phyloP scores from a whole-genome alignment of 805 yeast genomes.

The Lipomyces orientalis region DNA sequence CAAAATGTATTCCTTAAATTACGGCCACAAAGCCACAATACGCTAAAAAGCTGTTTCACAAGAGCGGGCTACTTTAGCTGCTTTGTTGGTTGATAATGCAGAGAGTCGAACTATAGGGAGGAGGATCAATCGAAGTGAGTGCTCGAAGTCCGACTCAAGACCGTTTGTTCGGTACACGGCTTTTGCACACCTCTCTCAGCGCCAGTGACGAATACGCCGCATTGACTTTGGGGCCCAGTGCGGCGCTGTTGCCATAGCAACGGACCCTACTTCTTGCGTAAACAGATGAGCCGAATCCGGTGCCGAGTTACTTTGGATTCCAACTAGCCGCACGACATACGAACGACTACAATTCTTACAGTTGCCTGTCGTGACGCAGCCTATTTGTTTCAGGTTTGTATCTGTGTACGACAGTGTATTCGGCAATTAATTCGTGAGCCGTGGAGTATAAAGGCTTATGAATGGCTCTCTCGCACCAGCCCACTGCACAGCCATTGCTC shows the following conservation, averaged over 20 bases:
- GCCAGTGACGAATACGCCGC: background rate
- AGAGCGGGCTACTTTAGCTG: background rate
- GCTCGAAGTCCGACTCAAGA: background rate
- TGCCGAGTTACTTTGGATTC: background rate
- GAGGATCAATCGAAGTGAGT: background rate
- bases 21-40: background rate
- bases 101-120: background rate
- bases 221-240: background rate
- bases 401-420: background rate
- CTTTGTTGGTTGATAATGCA: background rate
- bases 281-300: background rate
- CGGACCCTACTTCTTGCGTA: background rate
- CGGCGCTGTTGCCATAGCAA: slow-evolving; percentile 5
- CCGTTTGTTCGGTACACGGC: background rate
- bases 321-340: background rate
- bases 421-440: background rate
- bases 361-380: background rate
- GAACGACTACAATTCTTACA: background rate
- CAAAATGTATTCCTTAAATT: background rate
- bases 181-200: background rate
- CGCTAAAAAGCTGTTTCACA: background rate
- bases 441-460: background rate
- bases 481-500: slow-evolving; percentile 10
- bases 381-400: background rate
- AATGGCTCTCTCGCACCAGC: slow-evolving; percentile 9